phyloP scores from a whole-genome alignment of 495 filamentous ascomycete species.

The Neurospora sp. region DNA sequence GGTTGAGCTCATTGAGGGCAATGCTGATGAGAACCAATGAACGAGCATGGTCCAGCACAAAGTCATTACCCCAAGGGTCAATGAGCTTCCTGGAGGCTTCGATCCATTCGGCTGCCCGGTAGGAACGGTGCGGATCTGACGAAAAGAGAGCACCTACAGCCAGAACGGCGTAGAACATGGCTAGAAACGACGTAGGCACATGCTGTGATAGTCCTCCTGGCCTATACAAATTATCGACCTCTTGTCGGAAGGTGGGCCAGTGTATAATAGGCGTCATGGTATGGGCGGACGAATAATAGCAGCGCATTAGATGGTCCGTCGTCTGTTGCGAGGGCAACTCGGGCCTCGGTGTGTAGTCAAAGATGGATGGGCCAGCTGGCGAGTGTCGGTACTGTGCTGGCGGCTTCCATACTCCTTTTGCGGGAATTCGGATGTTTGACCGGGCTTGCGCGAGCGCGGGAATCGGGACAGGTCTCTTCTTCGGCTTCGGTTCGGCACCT shows the following conservation, averaged over 20 bases:
- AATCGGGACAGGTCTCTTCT: slow-evolving; percentile 46
- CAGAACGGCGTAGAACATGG: slow-evolving; percentile 75
- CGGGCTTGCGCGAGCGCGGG: slow-evolving; percentile 65
- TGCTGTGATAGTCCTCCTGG: slow-evolving; percentile 48
- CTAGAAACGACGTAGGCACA: slow-evolving; percentile 50
- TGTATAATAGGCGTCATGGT: slow-evolving; percentile 75
- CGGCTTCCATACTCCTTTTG: slow-evolving; percentile 70
- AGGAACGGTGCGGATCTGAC: slow-evolving; percentile 36
- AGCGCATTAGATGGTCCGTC: slow-evolving; percentile 64
- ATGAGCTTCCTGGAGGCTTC: slow-evolving; percentile 58
- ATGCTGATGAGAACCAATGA: slow-evolving; percentile 64
- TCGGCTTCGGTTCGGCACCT: slow-evolving; percentile 50
- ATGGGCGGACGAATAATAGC: slow-evolving; percentile 71
- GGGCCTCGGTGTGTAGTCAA: slow-evolving; percentile 42
- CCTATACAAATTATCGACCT: slow-evolving; percentile 71
- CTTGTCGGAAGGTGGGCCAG: slow-evolving; percentile 72
- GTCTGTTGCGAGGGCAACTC: slow-evolving; percentile 59
- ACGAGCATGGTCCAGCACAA: slow-evolving; percentile 69
- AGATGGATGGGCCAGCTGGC: slow-evolving; percentile 34
- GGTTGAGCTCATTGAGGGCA: slow-evolving; percentile 77
- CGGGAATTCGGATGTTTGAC: slow-evolving; percentile 61
- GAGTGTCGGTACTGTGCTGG: slow-evolving; percentile 60
- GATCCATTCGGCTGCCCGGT: slow-evolving; percentile 60
- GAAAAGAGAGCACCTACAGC: slow-evolving; percentile 77
- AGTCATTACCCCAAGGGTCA: slow-evolving; percentile 77